These are phyloP conservation scores for Leishmania aethiopica DNA, from an alignment of 208 protist species.

Conservation along the genomic window DNA sequence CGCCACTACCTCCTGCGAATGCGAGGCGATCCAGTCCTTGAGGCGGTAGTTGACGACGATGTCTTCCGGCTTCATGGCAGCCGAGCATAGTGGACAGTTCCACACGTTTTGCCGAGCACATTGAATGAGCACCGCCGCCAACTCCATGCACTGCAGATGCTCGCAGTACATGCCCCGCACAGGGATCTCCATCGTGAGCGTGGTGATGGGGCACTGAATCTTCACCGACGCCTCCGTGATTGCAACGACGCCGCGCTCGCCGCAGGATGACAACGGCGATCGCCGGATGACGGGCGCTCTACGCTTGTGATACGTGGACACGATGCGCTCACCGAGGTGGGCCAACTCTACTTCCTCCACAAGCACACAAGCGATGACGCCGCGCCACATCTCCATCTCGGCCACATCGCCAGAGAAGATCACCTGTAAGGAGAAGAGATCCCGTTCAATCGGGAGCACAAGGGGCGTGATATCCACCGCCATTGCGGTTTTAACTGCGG, in stretches of 20 bases:
- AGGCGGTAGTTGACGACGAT: constrained; percentile 81
- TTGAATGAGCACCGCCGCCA: constrained; percentile 57
- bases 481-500: constrained; percentile 60
- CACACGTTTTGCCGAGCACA: constrained; percentile 76
- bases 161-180: constrained; percentile 67
- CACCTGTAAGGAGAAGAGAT: constrained; percentile 62
- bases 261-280: not conserved
- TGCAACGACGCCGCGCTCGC: constrained; percentile 32
- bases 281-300: not conserved
- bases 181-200: constrained; percentile 57
- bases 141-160: constrained; percentile 86
- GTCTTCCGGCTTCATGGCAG: constrained; percentile 54
- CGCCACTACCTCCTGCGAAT: constrained; percentile 26
- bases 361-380: constrained; percentile 70
- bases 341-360: constrained; percentile 52
- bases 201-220: constrained; percentile 72
- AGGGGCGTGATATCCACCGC: constrained; percentile 65
- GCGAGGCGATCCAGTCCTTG: constrained; percentile 60
- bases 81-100: constrained; percentile 85
- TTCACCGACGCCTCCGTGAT: constrained; percentile 58
- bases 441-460: constrained; percentile 25
- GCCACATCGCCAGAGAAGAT: constrained; percentile 49
- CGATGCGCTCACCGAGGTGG: constrained; percentile 42
- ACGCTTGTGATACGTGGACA: constrained; percentile 37
- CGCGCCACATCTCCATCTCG: constrained; percentile 70